Conservation (phyloP, 2,329 filamentous ascomycete species). For the Cytospora schulzeri region DNA sequence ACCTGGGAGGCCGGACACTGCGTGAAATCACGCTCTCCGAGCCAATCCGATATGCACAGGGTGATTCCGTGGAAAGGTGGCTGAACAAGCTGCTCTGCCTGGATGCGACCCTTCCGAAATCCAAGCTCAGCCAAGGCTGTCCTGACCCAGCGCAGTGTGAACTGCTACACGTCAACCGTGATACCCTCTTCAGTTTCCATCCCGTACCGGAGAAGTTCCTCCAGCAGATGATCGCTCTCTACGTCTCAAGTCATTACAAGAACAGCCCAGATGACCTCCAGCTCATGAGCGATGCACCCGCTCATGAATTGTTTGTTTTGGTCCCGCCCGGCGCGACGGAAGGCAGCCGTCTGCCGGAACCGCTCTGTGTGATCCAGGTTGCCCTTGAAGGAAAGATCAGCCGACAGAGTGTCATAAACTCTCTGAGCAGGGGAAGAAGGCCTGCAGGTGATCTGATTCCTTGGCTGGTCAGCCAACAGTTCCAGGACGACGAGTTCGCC, state of each 20-base stretch:
- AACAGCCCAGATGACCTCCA: conserved; percentile 98
- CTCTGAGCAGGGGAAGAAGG: conserved; percentile 83
- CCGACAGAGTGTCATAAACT: conserved; percentile 86
- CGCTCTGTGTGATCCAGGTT: conserved; percentile 92
- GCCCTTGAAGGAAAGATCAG: conserved; percentile 95
- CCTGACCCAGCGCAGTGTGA: conserved; percentile 92
- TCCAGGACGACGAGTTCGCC: conserved; percentile 96
- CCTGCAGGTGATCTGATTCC: conserved; percentile 93
- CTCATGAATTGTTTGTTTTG: conserved; percentile 93
- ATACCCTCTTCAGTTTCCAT: conserved; percentile 97
- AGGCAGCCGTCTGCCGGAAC: conserved; percentile 80
- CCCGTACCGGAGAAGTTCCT: conserved; percentile 95
- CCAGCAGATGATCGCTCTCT: conserved; percentile 97
- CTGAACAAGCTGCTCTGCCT: conserved; percentile 91
- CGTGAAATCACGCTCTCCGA: conserved; percentile 92
- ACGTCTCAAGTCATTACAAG: conserved; percentile 97
- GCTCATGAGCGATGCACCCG: conserved; percentile 95
- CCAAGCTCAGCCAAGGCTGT: conserved; percentile 74
- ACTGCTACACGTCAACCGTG: conserved; percentile 90
- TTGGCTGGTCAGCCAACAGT: conserved; percentile 97
- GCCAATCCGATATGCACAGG: conserved; percentile 90
- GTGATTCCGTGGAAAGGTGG: conserved; percentile 94
- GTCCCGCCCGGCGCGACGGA: conserved; percentile 82
- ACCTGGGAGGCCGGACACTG: conserved; percentile 70
- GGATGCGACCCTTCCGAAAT: conserved; percentile 84